These are phyloP conservation scores for Beauveria rudraprayagi DNA, from an alignment of 2,329 filamentous ascomycete genomes.

Conservation along the genomic window DNA sequence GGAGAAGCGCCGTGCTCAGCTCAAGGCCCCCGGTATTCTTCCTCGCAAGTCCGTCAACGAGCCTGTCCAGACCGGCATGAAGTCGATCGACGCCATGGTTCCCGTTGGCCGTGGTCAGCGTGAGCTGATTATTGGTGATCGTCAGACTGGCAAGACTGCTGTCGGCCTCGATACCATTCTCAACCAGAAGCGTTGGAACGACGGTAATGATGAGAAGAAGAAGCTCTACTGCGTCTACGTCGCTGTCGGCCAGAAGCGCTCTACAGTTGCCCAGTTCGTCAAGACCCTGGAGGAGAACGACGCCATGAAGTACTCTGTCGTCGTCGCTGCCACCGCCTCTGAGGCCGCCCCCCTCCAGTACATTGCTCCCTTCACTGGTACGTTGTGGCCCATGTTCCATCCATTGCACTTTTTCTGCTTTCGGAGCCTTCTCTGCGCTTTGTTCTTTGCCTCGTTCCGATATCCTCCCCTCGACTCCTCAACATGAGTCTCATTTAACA, in stretches of 20 bases:
- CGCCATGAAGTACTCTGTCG: constrained; percentile 93
- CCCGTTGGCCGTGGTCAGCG: constrained; percentile 99
- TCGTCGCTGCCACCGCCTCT: constrained; percentile 93
- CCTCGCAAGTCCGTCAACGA: constrained; percentile 95
- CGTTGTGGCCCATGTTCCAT: constrained; percentile 9
- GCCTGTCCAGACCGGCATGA: constrained; percentile 98
- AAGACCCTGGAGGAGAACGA: constrained; percentile 99
- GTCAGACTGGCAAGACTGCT: constrained; percentile 99
- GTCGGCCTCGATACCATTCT: constrained; percentile 96
- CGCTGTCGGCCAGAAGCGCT: constrained; percentile 98
- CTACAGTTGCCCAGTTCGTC: constrained; percentile 97
- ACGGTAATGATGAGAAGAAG: constrained; percentile 76
- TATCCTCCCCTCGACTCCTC: too few relatives aligned
- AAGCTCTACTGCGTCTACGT: constrained; percentile 99
- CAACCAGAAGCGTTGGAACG: constrained; percentile 99
- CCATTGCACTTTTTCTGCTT: background rate
- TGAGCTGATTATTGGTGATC: constrained; percentile 99
- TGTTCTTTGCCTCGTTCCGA: too few relatives aligned
- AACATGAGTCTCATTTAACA: too few relatives aligned
- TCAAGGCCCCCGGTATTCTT: constrained; percentile 98
- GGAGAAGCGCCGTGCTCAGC: constrained; percentile 90
- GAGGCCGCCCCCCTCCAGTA: constrained; percentile 95
- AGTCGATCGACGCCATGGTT: constrained; percentile 99
- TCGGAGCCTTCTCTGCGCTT: background rate
- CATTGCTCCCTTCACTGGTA: constrained; percentile 84